These are phyloP conservation scores for Fusarium illudens DNA, from an alignment of 2,329 filamentous ascomycete species.

Conservation along the genomic window DNA sequence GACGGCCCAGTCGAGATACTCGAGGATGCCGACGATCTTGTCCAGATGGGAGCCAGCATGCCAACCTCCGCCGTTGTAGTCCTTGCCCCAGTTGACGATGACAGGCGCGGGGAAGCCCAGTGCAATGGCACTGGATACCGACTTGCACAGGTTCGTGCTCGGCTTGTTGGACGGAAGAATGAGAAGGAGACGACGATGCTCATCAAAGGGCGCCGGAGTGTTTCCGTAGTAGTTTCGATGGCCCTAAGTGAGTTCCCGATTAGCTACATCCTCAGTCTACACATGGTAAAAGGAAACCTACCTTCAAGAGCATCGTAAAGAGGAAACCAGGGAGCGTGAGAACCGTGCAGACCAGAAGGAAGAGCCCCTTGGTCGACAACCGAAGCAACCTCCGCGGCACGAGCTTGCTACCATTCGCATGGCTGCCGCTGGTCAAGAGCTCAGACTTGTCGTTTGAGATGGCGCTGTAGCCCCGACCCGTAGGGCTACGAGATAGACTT, in stretches of 20 bases:
- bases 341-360: not conserved
- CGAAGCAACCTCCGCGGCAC: not conserved
- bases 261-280: not conserved
- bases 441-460: not conserved
- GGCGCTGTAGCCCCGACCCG: not conserved
- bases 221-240: not conserved
- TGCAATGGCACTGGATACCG: constrained; percentile 32
- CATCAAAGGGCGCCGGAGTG: not conserved
- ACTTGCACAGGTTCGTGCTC: constrained; percentile 39
- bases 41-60: constrained; percentile 34
- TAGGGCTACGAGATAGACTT: not conserved
- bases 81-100: constrained; percentile 42
- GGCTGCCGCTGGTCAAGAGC: not conserved
- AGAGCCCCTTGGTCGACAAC: not conserved
- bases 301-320: not conserved
- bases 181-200: constrained; percentile 23
- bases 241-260: not conserved
- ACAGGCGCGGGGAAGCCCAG: constrained; percentile 40
- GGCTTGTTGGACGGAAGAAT: constrained; percentile 34
- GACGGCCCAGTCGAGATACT: constrained; percentile 36
- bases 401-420: not conserved
- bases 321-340: not conserved
- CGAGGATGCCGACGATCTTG: constrained; percentile 41
- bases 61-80: constrained; percentile 15
- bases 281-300: not conserved